Evolutionary conservation across 2,329 filamentous ascomycete genomes (phyloP).

Genomic region (Aphanocladium album): DNA sequence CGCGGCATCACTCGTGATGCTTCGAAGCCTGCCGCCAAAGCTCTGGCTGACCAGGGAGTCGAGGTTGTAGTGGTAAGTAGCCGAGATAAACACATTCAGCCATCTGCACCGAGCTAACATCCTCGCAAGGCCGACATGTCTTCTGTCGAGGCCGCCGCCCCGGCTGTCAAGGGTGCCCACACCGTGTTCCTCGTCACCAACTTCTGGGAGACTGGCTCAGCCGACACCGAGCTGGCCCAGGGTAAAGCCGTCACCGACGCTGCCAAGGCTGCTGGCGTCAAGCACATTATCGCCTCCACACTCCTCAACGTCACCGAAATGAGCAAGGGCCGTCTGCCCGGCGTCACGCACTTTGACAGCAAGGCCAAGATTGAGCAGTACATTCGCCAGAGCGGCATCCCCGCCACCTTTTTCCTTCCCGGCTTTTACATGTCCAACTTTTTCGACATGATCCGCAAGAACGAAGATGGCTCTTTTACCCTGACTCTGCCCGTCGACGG

Average conservation of each 20-base stretch:
- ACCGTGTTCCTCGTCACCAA: conserved; percentile 39
- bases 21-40: conserved; percentile 34
- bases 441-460: conserved; percentile 23
- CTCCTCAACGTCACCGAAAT: conserved; percentile 34
- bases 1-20: conserved; percentile 44
- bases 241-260: conserved; percentile 43
- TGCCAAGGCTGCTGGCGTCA: conserved; percentile 36
- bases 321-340: conserved; percentile 31
- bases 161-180: conserved; percentile 37
- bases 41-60: conserved; percentile 35
- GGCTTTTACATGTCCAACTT: conserved; percentile 53
- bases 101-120: neutral
- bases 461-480: conserved; percentile 25
- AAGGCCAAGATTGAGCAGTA: conserved; percentile 55
- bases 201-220: conserved; percentile 30
- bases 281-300: conserved; percentile 44
- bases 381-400: conserved; percentile 44
- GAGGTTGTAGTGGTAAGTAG: conserved; percentile 35
- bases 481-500: conserved; percentile 25
- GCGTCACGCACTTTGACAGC: conserved; percentile 48
- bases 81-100: neutral
- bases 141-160: conserved; percentile 27
- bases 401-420: conserved; percentile 46
- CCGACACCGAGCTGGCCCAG: conserved; percentile 35
- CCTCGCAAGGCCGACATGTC: conserved; percentile 36